phyloP scores from a whole-genome alignment of 202 grass and related monocot genomes.

The Panicum hallii region DNA sequence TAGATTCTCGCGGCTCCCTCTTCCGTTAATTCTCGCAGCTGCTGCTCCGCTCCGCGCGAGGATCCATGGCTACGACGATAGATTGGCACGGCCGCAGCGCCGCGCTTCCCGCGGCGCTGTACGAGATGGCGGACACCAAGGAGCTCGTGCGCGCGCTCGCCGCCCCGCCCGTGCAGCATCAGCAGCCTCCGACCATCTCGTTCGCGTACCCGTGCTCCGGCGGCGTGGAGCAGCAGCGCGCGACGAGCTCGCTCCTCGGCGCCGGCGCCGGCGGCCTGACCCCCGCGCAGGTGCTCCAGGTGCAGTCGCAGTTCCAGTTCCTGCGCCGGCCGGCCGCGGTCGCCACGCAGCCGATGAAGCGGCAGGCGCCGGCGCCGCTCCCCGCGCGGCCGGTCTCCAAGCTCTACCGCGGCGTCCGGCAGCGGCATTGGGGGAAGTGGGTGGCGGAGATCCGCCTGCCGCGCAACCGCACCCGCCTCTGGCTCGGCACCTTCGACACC shows the following conservation, averaged over 20 bases:
- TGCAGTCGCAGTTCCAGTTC: conserved; percentile 58
- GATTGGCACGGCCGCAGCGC: conserved; percentile 50
- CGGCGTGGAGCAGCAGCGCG: conserved; percentile 35
- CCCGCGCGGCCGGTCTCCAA: conserved; percentile 41
- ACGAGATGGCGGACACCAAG: conserved; percentile 37
- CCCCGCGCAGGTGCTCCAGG: conserved; percentile 36
- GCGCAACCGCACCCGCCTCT: conserved; percentile 89
- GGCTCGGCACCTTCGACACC: conserved; percentile 96
- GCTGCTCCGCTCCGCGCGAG: conserved; percentile 18
- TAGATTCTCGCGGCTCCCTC: background rate
- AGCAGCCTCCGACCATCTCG: conserved; percentile 38
- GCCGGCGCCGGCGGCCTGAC: conserved; percentile 27
- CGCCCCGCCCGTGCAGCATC: conserved; percentile 47
- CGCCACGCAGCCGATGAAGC: conserved; percentile 66
- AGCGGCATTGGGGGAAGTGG: conserved; percentile 99
- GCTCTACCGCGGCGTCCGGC: conserved; percentile 90
- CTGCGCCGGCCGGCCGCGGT: conserved; percentile 21
- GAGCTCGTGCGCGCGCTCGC: conserved; percentile 62
- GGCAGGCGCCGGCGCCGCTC: background rate
- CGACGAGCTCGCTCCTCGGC: conserved; percentile 29
- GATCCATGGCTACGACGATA: conserved; percentile 74
- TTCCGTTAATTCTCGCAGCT: conserved; percentile 8
- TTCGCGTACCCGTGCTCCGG: conserved; percentile 48
- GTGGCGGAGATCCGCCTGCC: conserved; percentile 97
- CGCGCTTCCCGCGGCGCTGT: conserved; percentile 19